phyloP scores from a whole-genome alignment of 2,329 filamentous ascomycete genomes.

The Thermoascus crustaceus region DNA sequence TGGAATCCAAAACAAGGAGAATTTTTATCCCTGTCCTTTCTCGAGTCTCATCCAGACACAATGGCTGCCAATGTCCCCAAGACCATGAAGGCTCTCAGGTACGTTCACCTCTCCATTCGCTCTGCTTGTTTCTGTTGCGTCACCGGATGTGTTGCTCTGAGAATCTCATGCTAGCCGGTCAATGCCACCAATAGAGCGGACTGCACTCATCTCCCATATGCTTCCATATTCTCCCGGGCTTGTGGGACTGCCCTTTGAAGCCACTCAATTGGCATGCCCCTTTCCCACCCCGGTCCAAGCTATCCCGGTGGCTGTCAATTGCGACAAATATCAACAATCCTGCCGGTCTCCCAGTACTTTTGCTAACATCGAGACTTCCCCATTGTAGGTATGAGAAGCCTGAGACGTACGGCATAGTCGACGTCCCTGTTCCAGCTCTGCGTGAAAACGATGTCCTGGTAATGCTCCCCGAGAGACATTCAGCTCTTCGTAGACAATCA shows the following conservation, averaged over 20 bases:
- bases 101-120: slow-evolving; percentile 16
- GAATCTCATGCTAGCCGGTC: too few relatives aligned
- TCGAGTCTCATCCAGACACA: slow-evolving; percentile 11
- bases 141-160: too few relatives aligned
- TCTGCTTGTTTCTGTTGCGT: neutral
- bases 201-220: too few relatives aligned
- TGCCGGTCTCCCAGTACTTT: neutral
- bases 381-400: slow-evolving; percentile 51
- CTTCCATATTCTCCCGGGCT: too few relatives aligned
- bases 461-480: slow-evolving; percentile 10
- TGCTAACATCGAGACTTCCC: slow-evolving; percentile 1
- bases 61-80: slow-evolving; percentile 39
- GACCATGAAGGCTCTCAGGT: slow-evolving; percentile 57
- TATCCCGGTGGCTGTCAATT: too few relatives aligned
- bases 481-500: neutral
- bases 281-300: neutral
- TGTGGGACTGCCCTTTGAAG: neutral
- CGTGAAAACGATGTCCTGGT: slow-evolving; percentile 53
- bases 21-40: slow-evolving; percentile 1
- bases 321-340: too few relatives aligned
- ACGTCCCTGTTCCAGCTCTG: slow-evolving; percentile 54
- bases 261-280: neutral
- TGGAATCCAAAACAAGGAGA: neutral
- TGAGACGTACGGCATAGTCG: slow-evolving; percentile 52
- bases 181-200: too few relatives aligned